These are phyloP conservation scores for Leptographium flavum DNA, from an alignment of 2,329 filamentous ascomycete genomes.

Conservation along the genomic window DNA sequence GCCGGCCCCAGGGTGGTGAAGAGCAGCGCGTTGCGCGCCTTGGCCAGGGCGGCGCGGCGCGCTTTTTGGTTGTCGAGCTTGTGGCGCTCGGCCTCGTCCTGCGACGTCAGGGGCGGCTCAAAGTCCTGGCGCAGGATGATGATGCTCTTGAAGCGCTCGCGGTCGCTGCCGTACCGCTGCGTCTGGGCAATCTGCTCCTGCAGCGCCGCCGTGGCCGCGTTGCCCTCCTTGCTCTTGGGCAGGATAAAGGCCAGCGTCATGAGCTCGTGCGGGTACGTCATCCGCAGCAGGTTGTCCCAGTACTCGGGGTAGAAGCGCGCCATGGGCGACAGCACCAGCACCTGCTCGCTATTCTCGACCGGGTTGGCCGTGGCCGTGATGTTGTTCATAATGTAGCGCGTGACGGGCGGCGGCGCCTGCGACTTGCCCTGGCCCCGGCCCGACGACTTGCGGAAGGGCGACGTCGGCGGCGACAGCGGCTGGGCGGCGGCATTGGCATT, in stretches of 20 bases:
- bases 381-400: constrained; percentile 90
- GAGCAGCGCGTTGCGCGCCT: constrained; percentile 82
- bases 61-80: constrained; percentile 82
- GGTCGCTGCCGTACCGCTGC: constrained; percentile 61
- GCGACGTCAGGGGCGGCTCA: constrained; percentile 64
- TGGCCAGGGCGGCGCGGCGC: constrained; percentile 78
- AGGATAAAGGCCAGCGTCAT: constrained; percentile 94
- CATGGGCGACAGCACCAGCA: constrained; percentile 87
- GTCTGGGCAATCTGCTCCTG: constrained; percentile 77
- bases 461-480: constrained; percentile 58
- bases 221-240: constrained; percentile 84
- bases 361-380: constrained; percentile 71
- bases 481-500: constrained; percentile 44
- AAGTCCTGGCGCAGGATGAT: constrained; percentile 94
- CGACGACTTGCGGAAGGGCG: constrained; percentile 52
- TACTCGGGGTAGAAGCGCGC: constrained; percentile 87
- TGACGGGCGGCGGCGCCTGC: constrained; percentile 58
- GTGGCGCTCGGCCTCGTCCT: constrained; percentile 79
- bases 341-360: constrained; percentile 63
- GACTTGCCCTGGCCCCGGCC: constrained; percentile 38
- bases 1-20: constrained; percentile 87
- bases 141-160: constrained; percentile 77
- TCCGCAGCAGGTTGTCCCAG: constrained; percentile 80
- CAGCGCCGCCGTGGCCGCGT: constrained; percentile 66
- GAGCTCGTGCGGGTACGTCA: constrained; percentile 83